Conservation (phyloP, 352 stramenopile species). For the Pythium sp. region DNA sequence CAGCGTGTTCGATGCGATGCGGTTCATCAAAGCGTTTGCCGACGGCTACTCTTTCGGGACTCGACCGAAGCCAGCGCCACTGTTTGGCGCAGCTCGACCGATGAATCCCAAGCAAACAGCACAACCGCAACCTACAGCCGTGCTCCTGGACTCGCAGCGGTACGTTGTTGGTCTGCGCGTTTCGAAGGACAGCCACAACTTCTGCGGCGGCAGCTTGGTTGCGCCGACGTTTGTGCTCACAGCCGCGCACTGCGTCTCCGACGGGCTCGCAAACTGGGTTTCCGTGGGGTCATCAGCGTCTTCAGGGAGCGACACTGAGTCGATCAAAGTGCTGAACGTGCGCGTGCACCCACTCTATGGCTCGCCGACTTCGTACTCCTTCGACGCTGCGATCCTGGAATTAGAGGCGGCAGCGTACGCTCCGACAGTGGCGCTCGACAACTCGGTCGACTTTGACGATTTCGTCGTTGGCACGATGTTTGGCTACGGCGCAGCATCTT, state of each 20-base stretch:
- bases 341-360: constrained; percentile 2
- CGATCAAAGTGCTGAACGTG: constrained; percentile 3
- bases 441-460: constrained; percentile 3
- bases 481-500: not conserved
- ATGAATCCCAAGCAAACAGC: not conserved
- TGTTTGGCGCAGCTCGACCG: not conserved
- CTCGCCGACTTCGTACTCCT: not conserved
- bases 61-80: not conserved
- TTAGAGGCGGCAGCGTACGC: not conserved
- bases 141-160: not conserved
- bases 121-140: not conserved
- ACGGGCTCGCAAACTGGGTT: constrained; percentile 24
- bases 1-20: not conserved
- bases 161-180: constrained; percentile 6
- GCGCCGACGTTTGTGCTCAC: constrained; percentile 41
- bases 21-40: constrained; percentile 1
- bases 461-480: not conserved
- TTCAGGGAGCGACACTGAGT: constrained; percentile 12
- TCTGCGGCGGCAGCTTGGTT: constrained; percentile 44
- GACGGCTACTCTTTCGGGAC: not conserved
- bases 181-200: constrained; percentile 23
- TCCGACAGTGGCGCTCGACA: constrained; percentile 2
- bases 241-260: constrained; percentile 33
- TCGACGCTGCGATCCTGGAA: constrained; percentile 3
- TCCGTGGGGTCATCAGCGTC: constrained; percentile 27